phyloP scores from a whole-genome alignment of 495 filamentous ascomycete genomes.

The Niebla homalea region DNA sequence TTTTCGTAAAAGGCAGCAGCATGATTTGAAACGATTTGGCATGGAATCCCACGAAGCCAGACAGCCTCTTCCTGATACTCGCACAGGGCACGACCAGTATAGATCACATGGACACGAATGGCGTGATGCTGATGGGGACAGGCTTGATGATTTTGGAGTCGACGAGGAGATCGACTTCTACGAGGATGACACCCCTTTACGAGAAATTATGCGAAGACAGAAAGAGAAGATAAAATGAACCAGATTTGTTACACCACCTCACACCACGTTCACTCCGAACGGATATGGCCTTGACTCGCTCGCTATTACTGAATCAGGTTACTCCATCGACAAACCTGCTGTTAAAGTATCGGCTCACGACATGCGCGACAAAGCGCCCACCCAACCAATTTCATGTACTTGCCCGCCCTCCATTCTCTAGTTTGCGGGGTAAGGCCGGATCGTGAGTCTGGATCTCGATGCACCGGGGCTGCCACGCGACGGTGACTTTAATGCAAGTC shows the following conservation, averaged over 20 bases:
- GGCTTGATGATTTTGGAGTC: constrained; percentile 78
- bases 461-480: too few species aligned
- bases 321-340: too few species aligned
- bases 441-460: not conserved
- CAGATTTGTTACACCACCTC: too few species aligned
- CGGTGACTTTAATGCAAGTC: too few species aligned
- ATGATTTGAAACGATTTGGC: constrained; percentile 34
- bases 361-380: not conserved
- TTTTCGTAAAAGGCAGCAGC: constrained; percentile 43
- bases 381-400: not conserved
- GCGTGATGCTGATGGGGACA: constrained; percentile 76
- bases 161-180: constrained; percentile 72
- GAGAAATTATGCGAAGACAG: constrained; percentile 32
- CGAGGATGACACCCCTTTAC: constrained; percentile 71
- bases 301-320: too few species aligned
- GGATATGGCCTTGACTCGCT: too few species aligned
- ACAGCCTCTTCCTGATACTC: constrained; percentile 38
- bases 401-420: not conserved
- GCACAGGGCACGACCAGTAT: constrained; percentile 28
- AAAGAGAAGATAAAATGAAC: not conserved
- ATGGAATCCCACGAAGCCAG: constrained; percentile 19
- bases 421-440: not conserved
- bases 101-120: constrained; percentile 51
- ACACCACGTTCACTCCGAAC: too few species aligned
- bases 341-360: too few species aligned